These are phyloP conservation scores for Schwanniomyces polymorphus DNA, from an alignment of 805 yeast genomes.

Conservation along the genomic window DNA sequence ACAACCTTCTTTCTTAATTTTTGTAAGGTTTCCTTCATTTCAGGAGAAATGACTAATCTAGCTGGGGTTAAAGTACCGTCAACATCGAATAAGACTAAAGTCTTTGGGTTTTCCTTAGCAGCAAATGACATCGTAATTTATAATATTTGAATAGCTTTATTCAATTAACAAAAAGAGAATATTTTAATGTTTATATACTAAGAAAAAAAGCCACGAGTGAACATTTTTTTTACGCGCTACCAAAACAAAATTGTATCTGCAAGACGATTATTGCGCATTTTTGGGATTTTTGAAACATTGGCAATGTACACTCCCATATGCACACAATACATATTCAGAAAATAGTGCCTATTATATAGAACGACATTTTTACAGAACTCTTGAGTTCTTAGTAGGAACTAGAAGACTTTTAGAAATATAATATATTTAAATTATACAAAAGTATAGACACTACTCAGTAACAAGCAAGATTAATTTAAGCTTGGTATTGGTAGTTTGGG, in stretches of 20 bases:
- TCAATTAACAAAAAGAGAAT: constrained; percentile 3
- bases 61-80: constrained; percentile 99
- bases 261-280: no score
- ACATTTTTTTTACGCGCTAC: constrained; percentile 1
- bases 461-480: constrained; percentile 18
- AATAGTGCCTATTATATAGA: no score
- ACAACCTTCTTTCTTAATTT: constrained; percentile 89
- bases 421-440: constrained; percentile 3
- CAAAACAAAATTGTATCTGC: not conserved
- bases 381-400: not conserved
- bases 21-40: constrained; percentile 68
- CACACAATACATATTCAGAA: not conserved
- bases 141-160: constrained; percentile 3
- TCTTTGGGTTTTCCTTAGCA: constrained; percentile 78
- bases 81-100: constrained; percentile 91
- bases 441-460: constrained; percentile 6
- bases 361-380: not conserved
- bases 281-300: no score
- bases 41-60: constrained; percentile 73
- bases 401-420: constrained; percentile 1
- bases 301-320: not conserved
- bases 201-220: not conserved
- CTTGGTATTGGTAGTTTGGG: constrained; percentile 80
- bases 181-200: not conserved
- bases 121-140: constrained; percentile 53